These are phyloP conservation scores for Phytophthora sansomeana DNA, from an alignment of 352 stramenopile species.

Conservation along the genomic window DNA sequence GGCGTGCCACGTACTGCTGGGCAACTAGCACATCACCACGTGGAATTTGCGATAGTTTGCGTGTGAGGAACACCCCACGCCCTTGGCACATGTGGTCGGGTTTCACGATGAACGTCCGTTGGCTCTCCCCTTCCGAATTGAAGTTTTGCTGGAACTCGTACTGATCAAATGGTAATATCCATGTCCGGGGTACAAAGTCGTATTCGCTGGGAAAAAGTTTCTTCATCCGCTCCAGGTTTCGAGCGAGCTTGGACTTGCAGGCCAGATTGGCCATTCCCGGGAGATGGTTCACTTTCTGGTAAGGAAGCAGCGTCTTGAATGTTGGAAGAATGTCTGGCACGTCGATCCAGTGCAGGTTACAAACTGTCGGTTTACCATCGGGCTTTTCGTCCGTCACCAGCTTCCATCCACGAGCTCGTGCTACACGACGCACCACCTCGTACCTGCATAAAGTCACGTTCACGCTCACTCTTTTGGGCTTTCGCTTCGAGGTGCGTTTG, in stretches of 20 bases:
- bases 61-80: constrained; percentile 96
- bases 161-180: constrained; percentile 96
- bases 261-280: constrained; percentile 95
- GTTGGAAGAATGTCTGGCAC: constrained; percentile 91
- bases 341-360: constrained; percentile 97
- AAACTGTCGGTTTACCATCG: constrained; percentile 64
- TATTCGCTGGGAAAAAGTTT: constrained; percentile 95
- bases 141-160: constrained; percentile 94
- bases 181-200: constrained; percentile 96
- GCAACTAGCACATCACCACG: constrained; percentile 86
- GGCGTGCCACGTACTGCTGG: constrained; percentile 86
- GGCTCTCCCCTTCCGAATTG: constrained; percentile 86
- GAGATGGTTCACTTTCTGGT: constrained; percentile 97
- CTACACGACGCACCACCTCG: constrained; percentile 86
- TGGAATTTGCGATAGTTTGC: constrained; percentile 91
- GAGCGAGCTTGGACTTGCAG: constrained; percentile 95
- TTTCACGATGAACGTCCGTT: constrained; percentile 96
- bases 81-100: constrained; percentile 91
- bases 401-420: constrained; percentile 76
- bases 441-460: constrained; percentile 84
- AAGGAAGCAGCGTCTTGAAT: constrained; percentile 91
- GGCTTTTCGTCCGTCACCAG: constrained; percentile 81
- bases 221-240: constrained; percentile 96
- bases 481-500: constrained; percentile 35
- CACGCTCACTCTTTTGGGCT: constrained; percentile 65